These are phyloP conservation scores for Cryphonectria carpinicola DNA, from an alignment of 2,329 filamentous ascomycete genomes.

Conservation along the genomic window DNA sequence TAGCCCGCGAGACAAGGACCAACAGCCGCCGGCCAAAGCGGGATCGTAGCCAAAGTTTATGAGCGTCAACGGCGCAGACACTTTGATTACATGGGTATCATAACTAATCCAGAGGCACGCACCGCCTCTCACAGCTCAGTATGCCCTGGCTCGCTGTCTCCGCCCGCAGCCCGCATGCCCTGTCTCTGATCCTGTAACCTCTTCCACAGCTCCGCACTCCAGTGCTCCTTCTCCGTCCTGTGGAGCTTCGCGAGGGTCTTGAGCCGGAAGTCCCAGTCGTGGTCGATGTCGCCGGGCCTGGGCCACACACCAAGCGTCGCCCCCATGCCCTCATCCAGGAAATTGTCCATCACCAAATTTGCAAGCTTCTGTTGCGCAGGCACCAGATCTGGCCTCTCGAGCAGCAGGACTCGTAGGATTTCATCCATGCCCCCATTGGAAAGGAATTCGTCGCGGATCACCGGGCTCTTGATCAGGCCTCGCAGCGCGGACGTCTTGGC, in stretches of 20 bases:
- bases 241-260: constrained; percentile 44
- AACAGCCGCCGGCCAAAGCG: not conserved
- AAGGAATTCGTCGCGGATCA: constrained; percentile 61
- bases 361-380: constrained; percentile 58
- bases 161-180: constrained; percentile 7
- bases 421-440: constrained; percentile 55
- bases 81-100: constrained; percentile 11
- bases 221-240: constrained; percentile 44
- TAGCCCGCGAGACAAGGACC: not conserved
- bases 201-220: constrained; percentile 49
- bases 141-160: constrained; percentile 6
- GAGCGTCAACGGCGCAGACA: not conserved
- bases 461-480: constrained; percentile 58
- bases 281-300: constrained; percentile 40
- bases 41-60: not conserved
- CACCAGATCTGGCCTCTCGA: constrained; percentile 52
- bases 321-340: constrained; percentile 68
- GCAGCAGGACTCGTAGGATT: constrained; percentile 56
- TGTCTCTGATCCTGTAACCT: constrained; percentile 40
- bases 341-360: constrained; percentile 65
- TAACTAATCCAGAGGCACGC: not conserved
- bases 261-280: constrained; percentile 63
- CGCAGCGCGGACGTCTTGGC: constrained; percentile 55
- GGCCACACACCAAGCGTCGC: constrained; percentile 63
- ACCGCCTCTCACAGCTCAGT: constrained; percentile 17